Base-by-base conservation (phyloP, 805 yeast genomes). In the Candida michaelii region DNA sequence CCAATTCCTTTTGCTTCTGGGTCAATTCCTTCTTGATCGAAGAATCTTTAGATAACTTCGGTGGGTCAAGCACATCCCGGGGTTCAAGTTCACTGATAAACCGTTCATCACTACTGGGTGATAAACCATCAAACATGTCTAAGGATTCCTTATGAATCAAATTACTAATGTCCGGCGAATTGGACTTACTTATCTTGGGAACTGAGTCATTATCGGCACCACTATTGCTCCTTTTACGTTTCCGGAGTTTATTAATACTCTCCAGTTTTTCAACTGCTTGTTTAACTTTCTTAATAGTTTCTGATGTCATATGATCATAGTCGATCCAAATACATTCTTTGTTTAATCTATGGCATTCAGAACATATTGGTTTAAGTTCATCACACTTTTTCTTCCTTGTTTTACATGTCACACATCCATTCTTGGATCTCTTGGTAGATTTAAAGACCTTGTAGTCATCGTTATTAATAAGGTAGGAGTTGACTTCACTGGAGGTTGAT, bases 401-500 rank as follows among this genome's bases (percentile, higher is more conserved):
- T 53, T 82, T 83, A 59, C 89, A 83, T 0, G 86, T 82, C 29
- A 82, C 59, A 56, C 89, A 83, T 0, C 89, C 88, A n/a, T 67
- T 68, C 49, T 66, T 74, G 1, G 85, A 49, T 14, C 50, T 14
- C n/a, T 37, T 39, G 2, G 43, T 31, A 9, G 38, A 23, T 21
- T 39, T 39, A 29, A 41, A 43, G 13, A 16, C 15, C 18, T 43
- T 19, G 15, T 14, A 43, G 14, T 39, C 37, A 30, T 39, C 30
- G 12, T 18, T 18, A 16, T 39, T 21, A 7, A 41, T 17, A 9
- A 34, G 23, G 23, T 8, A 32, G 2, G 43, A 33, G 9, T 31
- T 39, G 8, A 21, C 32, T 9, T 40, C 18, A 18, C 9, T 17
- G 12, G 44, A 17, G 11, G 24, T 12, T 12, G 18, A 11, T 11